A percentile compares a stretch with the other conserved stretches of the same genome.
These are phyloP conservation scores for Liquidambar formosana DNA, from an alignment of 164 flowering plant genomes.

Conservation along the genomic window DNA sequence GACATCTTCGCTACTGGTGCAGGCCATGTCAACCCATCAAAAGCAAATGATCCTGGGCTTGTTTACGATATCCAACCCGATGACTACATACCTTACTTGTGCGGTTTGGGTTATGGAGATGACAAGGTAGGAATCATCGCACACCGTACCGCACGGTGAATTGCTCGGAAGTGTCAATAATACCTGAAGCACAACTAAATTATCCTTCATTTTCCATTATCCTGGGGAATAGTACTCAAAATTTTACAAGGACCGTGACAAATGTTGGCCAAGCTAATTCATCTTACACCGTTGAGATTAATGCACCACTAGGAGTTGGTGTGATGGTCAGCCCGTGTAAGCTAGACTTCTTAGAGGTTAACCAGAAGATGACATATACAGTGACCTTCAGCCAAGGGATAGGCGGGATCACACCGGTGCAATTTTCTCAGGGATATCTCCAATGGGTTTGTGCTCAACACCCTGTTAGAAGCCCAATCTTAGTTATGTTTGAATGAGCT, in stretches of 20 bases:
- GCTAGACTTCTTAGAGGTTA: constrained; percentile 15
- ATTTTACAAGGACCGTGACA: constrained; percentile 39
- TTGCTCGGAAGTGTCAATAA: constrained; percentile 25
- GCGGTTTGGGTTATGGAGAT: constrained; percentile 46
- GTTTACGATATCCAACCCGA: constrained; percentile 51
- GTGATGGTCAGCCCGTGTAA: constrained; percentile 15
- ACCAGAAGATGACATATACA: constrained; percentile 14
- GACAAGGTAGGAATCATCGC: constrained; percentile 26
- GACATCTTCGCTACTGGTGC: constrained; percentile 45
- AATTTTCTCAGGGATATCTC: too few species aligned
- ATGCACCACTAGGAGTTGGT: constrained; percentile 17
- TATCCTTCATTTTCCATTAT: constrained; percentile 48
- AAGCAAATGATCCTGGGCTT: constrained; percentile 51
- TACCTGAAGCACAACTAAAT: constrained; percentile 42
- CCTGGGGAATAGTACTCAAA: constrained; percentile 18
- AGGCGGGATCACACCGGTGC: too few species aligned
- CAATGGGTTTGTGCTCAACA: too few species aligned
- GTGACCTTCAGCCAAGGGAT: constrained; percentile 5
- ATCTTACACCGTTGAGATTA: constrained; percentile 11
- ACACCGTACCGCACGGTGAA: constrained; percentile 11
- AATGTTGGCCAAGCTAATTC: constrained; percentile 35
- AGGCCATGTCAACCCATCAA: constrained; percentile 58
- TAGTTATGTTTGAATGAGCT: too few species aligned
- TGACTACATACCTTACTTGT: constrained; percentile 51
- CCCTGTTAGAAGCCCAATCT: too few species aligned